Evolutionary conservation across 176 grass and related monocot species (phyloP), one percentile per base, ranked within the genome.

Genomic region (Carex kokanica): DNA sequence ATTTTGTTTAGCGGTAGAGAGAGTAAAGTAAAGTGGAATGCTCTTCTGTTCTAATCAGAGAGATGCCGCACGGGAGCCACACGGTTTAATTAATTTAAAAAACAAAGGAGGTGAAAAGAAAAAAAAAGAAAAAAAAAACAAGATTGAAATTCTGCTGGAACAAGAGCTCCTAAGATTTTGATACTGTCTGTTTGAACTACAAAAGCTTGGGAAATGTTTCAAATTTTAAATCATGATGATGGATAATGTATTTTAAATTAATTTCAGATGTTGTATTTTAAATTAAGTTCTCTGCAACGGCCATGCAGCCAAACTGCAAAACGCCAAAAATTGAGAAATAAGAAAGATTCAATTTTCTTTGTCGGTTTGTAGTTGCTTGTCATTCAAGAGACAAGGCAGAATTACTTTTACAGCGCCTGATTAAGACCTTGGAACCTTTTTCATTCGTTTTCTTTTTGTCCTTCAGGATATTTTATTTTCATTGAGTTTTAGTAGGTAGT

Each of bases 1-100:
- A 49, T 75, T 32, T 75, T 75, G 71, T 75, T 75, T 75, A 75
- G 40, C n/a, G 71, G 8, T 41, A 73, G 68, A 73, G 32, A 45
- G 15, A 73, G 32, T 18, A 40, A 43, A 38, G 40, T 8, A 73
- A 31, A 58, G 49, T 31, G 51, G 25, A 34, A 32, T 17, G 11
- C 27, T 65, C 11, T 38, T 18, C 65, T 69, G 31, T n/a, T 38
- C 34, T 40, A 15, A 12, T 67, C 64, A 67, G 64, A 32, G 64
- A 67, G 5, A 36, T 61, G 20, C 59, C 20, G 59, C 59, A 61
- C 59, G 64, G 24, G 27, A 17, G 29, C 59, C 20, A 21, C 59
- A 61, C 7, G 5, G 13, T 67, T 34, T 67, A 17, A 34, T 67
- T 36, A 34, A 67, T 67, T 36, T 34, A 58, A 58, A 58, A 58